Base-by-base conservation (phyloP, 192 early-diverging fungal genomes). In the Lobosporangium transversale region DNA sequence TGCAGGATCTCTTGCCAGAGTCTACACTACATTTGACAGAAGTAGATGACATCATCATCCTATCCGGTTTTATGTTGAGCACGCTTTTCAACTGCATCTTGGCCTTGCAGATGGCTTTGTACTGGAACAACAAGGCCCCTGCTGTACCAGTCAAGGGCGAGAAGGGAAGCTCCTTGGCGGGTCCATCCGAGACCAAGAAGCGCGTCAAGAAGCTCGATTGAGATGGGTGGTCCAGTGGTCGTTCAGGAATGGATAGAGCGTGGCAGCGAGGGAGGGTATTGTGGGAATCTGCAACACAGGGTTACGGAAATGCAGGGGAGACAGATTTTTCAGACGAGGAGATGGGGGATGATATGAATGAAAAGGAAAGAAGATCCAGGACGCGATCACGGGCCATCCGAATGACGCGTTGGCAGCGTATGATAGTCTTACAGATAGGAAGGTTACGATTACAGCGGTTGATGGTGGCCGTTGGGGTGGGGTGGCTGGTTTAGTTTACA, bases 21-120 rank as follows among this genome's bases (percentile, higher is more conserved):
- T 98, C 2, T 95, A 92, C 69, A 99, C 97, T 10, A 98, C 97
- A 14, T n/a, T 61, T 97, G 70, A 90, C 93, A 32, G 96, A 99
- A 80, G 85, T 97, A 5, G 85, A 95, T 60, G 95, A 98, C 69
- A 76, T 83, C 21, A 67, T 93, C 10, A 85, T 99, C 65, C 80
- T 99, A 21, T 61, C 82, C 21, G 89, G 91, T 47, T 86, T 81
- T 44, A 42, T 92, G 17, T 74, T 92, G 51, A 92, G 94, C 27
- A 84, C 89, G 6, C 50, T 81, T 29, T 86, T 97, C 53, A 97
- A 99, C 78, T 88, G 81, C 24, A 66, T 95, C 17, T 70, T 97
- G 35, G 86, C 91, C 18, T 59, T 85, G 1, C 95, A 97, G 79
- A 87, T 96, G 79, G 54, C 93, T 54, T 79, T 85, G 8, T 95